A percentile compares a stretch with the other conserved stretches of the same genome.
Evolutionary conservation across 371 early-diverging fungal species (phyloP).

Genomic region (Synchytrium microbalum): DNA sequence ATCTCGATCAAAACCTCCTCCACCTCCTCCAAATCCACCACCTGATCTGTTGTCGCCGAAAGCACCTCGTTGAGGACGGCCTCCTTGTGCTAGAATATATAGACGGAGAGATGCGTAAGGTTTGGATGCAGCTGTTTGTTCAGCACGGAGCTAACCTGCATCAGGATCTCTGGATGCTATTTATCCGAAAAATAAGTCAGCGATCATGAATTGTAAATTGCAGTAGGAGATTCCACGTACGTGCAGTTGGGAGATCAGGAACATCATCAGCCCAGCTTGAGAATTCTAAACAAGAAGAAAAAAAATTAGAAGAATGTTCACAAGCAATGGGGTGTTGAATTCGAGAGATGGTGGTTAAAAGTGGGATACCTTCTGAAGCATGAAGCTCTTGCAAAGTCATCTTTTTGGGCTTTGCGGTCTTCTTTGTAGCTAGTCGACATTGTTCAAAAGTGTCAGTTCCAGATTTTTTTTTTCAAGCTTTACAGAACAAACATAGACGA

Average conservation of each 20-base stretch:
- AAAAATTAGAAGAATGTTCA: background rate
- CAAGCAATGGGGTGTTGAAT: background rate
- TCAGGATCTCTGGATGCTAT: slow-evolving; percentile 9
- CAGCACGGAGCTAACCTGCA: background rate
- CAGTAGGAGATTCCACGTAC: slow-evolving; percentile 42
- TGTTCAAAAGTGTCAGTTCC: background rate
- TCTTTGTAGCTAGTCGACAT: background rate
- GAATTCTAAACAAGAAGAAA: slow-evolving; percentile 31
- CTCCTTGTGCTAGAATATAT: slow-evolving; percentile 26
- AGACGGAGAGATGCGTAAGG: slow-evolving; percentile 20
- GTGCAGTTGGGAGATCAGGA: slow-evolving; percentile 77
- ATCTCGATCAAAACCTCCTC: slow-evolving; percentile 16
- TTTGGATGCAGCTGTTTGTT: slow-evolving; percentile 16
- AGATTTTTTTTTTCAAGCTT: too few relatives aligned
- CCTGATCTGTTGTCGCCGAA: slow-evolving; percentile 31
- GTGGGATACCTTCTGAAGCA: background rate
- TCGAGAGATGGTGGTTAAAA: background rate
- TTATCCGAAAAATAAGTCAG: slow-evolving; percentile 6
- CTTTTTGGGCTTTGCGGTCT: background rate
- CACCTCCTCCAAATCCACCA: background rate
- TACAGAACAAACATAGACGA: too few relatives aligned
- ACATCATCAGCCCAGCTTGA: slow-evolving; percentile 92
- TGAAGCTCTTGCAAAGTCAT: background rate
- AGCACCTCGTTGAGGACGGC: slow-evolving; percentile 30
- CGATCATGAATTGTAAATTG: too few relatives aligned